Evolutionary conservation across 176 grass and related monocot genomes (phyloP), one percentile per base, ranked within the genome.

Genomic region (Olyra latifolia): DNA sequence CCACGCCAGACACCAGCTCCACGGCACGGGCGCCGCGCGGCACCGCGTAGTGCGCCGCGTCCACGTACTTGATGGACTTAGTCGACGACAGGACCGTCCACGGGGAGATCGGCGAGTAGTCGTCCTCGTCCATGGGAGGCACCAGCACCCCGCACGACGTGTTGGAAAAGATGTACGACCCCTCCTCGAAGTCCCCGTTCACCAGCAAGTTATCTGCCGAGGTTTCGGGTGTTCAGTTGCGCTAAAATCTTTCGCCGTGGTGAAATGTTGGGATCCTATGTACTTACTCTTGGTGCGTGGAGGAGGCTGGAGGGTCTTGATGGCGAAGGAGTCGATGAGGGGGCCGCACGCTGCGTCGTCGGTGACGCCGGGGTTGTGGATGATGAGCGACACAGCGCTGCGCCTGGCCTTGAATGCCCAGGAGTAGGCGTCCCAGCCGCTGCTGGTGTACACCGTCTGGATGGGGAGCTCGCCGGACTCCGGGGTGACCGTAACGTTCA

Each of bases 111-210:
- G 88, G 85, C 12, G 91, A 94, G 82, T 86, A 84, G 75, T 72
- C 79, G 75, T 91, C 88, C 75, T 91, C 82, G 14, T 72, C 78
- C 82, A 88, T 88, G 4, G 91, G 88, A 41, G 91, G 91, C 61
- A 94, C 42, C 63, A 94, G 79, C 69, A 91, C 91, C 0, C 91
- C 91, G 25, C 70, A 91, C 25, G 75, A 8, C 6, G 85, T 70
- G 69, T 69, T 74, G n/a, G 82, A 71, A 42, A 86, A 58, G 13
- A 94, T 76, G 83, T 81, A 88, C 27, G 91, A 88, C 0, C 91
- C 91, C 5, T 94, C 85, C 85, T 94, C 91, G 19, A 94, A 88
- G 75, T 86, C 91, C 4, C 85, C 85, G 10, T 94, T 94, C 83
- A 56, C 83, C 17, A 94, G 47, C 42, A 94, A 3, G 75, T 93